These are phyloP conservation scores for Mycena rebaudengoi DNA, from an alignment of 768 basidiomycete species.

Conservation along the genomic window DNA sequence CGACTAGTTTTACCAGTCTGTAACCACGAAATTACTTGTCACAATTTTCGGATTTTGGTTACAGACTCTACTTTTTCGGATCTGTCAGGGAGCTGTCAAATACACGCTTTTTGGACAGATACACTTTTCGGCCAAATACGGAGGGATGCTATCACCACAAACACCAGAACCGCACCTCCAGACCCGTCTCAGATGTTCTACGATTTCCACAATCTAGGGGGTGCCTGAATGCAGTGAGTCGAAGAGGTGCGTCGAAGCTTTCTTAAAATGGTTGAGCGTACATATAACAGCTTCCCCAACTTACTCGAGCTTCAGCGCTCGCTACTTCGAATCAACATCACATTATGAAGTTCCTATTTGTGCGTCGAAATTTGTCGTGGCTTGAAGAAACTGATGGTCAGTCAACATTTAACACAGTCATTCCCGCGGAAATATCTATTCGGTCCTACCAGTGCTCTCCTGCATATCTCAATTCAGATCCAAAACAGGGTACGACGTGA, in stretches of 20 bases:
- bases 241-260: not conserved
- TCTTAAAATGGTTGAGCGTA: slow-evolving; percentile 1
- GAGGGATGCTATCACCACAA: too few relatives aligned
- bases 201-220: too few relatives aligned
- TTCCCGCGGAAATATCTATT: not conserved
- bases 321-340: not conserved
- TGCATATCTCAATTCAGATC: not conserved
- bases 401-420: slow-evolving; percentile 5
- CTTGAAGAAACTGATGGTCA: slow-evolving; percentile 3
- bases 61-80: too few relatives aligned
- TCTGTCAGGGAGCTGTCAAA: too few relatives aligned
- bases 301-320: not conserved
- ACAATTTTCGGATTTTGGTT: too few relatives aligned
- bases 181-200: too few relatives aligned
- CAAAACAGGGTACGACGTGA: slow-evolving; percentile 16
- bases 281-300: not conserved
- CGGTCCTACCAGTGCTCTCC: not conserved
- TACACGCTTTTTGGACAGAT: too few relatives aligned
- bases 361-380: slow-evolving; percentile 3
- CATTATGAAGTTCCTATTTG: slow-evolving; percentile 1
- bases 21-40: too few relatives aligned
- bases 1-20: too few relatives aligned
- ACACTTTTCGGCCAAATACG: too few relatives aligned
- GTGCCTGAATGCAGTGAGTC: too few relatives aligned
- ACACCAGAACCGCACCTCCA: too few relatives aligned